phyloP scores from a whole-genome alignment of 2,329 filamentous ascomycete species.

The Apiospora marii region DNA sequence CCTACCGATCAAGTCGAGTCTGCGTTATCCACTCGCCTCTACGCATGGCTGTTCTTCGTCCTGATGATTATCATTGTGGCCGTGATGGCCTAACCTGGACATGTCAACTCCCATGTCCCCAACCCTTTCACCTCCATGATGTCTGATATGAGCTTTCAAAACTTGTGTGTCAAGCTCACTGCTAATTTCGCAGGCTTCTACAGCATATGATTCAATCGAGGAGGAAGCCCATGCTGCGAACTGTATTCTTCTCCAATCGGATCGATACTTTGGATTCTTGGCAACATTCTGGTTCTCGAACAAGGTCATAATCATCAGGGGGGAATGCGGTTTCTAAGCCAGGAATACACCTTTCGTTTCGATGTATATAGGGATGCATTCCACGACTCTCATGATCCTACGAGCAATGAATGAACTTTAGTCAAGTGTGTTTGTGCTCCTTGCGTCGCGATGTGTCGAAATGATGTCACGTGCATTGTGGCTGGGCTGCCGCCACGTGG shows the following conservation, averaged over 20 bases:
- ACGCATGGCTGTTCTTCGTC: constrained; percentile 3
- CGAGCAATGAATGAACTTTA: neutral
- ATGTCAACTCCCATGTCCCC: neutral
- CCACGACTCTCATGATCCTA: neutral
- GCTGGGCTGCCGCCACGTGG: neutral
- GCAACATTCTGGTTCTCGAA: constrained; percentile 14
- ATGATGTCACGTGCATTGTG: neutral
- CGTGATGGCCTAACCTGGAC: neutral
- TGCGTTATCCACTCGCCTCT: neutral
- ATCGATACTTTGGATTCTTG: constrained; percentile 9
- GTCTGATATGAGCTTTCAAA: constrained; percentile 18
- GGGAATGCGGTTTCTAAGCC: neutral
- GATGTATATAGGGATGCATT: constrained; percentile 3
- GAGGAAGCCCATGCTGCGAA: neutral
- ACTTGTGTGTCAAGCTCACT: constrained; percentile 10
- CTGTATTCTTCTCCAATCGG: neutral
- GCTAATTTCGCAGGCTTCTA: constrained; percentile 13
- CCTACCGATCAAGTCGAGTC: neutral
- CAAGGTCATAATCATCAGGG: neutral
- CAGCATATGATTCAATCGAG: neutral
- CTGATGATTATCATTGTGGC: neutral
- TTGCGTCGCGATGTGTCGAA: neutral
- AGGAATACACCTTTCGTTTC: neutral
- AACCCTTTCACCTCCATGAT: neutral
- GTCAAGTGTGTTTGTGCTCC: neutral